Conservation (phyloP, 768 basidiomycete species). For the Strobilomyces dryophilus region DNA sequence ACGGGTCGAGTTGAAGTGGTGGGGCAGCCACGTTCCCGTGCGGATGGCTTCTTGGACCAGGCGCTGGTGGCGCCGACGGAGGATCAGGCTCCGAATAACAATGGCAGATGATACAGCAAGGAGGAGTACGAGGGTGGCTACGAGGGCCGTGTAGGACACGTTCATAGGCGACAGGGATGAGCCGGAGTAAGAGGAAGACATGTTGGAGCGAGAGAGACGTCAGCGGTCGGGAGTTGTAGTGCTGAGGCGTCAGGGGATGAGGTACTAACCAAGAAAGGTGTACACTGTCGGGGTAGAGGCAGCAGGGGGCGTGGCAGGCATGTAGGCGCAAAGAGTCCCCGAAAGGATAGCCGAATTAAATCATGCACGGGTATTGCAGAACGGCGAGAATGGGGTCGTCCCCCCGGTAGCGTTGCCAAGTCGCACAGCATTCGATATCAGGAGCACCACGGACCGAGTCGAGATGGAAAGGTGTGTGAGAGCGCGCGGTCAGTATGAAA, state of each 20-base stretch:
- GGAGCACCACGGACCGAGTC: not conserved
- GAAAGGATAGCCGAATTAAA: not conserved
- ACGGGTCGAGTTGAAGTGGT: conserved; percentile 12
- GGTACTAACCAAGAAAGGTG: conserved; percentile 30
- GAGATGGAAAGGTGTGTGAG: conserved; percentile 4
- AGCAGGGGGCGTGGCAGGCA: not conserved
- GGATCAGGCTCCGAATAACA: conserved; percentile 57
- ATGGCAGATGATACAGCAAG: conserved; percentile 65
- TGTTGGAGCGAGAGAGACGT: conserved; percentile 2
- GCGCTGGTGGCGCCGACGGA: conserved; percentile 57
- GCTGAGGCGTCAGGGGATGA: not conserved
- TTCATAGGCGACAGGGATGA: conserved; percentile 2
- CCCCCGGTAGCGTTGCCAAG: not conserved
- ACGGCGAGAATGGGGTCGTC: not conserved
- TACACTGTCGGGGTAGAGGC: conserved; percentile 21
- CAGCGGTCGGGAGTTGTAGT: conserved; percentile 1
- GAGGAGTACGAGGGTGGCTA: conserved; percentile 64
- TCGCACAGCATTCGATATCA: not conserved
- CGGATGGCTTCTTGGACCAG: conserved; percentile 61
- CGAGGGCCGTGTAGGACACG: conserved; percentile 40
- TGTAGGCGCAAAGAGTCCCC: not conserved
- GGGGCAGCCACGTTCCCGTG: conserved; percentile 56
- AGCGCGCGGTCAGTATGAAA: conserved; percentile 18
- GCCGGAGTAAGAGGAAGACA: conserved; percentile 14
- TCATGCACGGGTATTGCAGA: conserved; percentile 2